These are phyloP conservation scores for Boletus edulis DNA, from an alignment of 768 basidiomycete species.

Conservation along the genomic window DNA sequence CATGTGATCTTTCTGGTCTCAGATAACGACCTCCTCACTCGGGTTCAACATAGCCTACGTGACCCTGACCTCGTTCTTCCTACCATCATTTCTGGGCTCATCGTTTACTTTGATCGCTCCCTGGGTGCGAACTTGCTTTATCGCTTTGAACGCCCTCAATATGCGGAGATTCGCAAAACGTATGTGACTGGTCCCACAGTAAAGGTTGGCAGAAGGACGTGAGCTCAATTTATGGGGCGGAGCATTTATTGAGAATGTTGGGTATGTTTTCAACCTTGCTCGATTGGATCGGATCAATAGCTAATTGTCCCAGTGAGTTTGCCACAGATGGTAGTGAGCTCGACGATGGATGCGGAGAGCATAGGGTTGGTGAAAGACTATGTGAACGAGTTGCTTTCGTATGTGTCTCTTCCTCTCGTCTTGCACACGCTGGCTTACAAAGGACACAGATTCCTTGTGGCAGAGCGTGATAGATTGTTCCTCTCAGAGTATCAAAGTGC, in stretches of 20 bases:
- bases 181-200: slow-evolving; percentile 76
- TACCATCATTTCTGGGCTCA: slow-evolving; percentile 82
- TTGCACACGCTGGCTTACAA: neutral
- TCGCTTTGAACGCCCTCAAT: slow-evolving; percentile 93
- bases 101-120: slow-evolving; percentile 91
- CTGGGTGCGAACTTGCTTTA: slow-evolving; percentile 89
- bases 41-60: slow-evolving; percentile 46
- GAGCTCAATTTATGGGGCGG: slow-evolving; percentile 90
- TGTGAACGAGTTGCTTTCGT: slow-evolving; percentile 85
- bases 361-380: slow-evolving; percentile 83
- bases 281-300: slow-evolving; percentile 4
- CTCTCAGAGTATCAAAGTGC: slow-evolving; percentile 76
- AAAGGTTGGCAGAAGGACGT: slow-evolving; percentile 75
- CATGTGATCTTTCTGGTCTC: slow-evolving; percentile 25
- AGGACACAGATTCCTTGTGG: slow-evolving; percentile 67
- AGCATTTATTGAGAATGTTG: slow-evolving; percentile 88
- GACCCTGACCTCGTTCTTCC: slow-evolving; percentile 69
- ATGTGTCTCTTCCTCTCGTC: slow-evolving; percentile 22
- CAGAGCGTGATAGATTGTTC: slow-evolving; percentile 72
- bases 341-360: slow-evolving; percentile 88
- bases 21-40: neutral
- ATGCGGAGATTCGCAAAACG: slow-evolving; percentile 70
- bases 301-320: slow-evolving; percentile 68
- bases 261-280: slow-evolving; percentile 51
- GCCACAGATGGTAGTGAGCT: slow-evolving; percentile 85